Evolutionary conservation across 2,329 filamentous ascomycete genomes (phyloP), one percentile per base, ranked within the genome.

Genomic region (Colletotrichum plurivorum): DNA sequence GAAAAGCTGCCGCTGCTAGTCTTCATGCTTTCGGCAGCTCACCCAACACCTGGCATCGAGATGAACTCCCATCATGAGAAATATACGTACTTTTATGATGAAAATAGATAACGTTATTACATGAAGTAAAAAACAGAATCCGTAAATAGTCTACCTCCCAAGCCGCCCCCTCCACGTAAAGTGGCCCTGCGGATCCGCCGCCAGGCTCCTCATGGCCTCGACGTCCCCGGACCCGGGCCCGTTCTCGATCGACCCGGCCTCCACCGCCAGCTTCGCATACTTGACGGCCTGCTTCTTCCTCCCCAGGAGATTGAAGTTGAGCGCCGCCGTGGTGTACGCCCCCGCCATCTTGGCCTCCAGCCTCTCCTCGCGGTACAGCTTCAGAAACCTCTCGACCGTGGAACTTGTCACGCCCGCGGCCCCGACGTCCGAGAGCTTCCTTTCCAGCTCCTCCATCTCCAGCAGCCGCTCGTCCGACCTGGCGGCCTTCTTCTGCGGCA

Each of bases 351-450:
- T 68, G 4, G 75, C 74, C 73, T 80, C 76, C 12, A 84, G 73
- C 52, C 76, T 73, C 76, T 84, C 82, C 73, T 81, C 79, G 71
- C 79, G 67, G 71, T 79, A 79, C 52, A 84, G 71, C 55, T 76
- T 78, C 43, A 83, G 63, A 18, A 83, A 63, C 53, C 80, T 70
- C 72, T 83, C 79, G 7, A 80, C 79, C 77, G 79, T 80, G 31
- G 77, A 69, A 7, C 79, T 76, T 5, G 75, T 78, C 52, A 72
- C 71, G 39, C 10, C 53, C 15, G 64, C 31, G 31, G 31, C 36
- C 5, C 49, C 51, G 20, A 71, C 20, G 16, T 72, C 61, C 20
- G 64, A 69, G 8, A 77, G 78, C 61, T 78, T 70, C 63, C 79
- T 76, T 22, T 52, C 57, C 5, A 69, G 59, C 27, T 57, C 57